A percentile compares a stretch with the other conserved stretches of the same genome.
Evolutionary conservation across 2,329 filamentous ascomycete species (phyloP).

Genomic region (Paraconiothyrium brasiliense): DNA sequence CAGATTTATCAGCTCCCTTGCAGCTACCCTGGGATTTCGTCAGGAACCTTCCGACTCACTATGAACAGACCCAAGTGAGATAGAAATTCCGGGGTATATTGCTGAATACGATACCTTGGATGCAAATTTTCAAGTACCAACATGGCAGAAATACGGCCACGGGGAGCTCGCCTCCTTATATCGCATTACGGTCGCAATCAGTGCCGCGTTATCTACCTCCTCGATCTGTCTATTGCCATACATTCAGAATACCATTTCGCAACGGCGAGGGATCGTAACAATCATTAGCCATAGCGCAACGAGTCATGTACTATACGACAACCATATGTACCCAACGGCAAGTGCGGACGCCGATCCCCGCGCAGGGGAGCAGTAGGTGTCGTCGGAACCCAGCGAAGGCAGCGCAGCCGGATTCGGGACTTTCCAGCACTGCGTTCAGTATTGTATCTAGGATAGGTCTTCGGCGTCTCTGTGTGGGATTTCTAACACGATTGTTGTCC

Average conservation of each 20-base stretch:
- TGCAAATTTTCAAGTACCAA: not conserved
- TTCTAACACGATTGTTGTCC: not conserved
- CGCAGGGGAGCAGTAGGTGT: too few relatives aligned
- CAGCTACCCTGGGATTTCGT: not conserved
- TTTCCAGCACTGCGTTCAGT: conserved; percentile 15
- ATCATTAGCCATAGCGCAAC: not conserved
- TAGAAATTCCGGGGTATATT: not conserved
- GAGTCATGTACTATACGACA: conserved; percentile 8
- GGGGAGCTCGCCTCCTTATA: too few relatives aligned
- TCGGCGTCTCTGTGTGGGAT: conserved; percentile 31
- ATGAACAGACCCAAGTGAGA: not conserved
- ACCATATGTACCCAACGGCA: not conserved
- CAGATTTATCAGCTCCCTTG: not conserved
- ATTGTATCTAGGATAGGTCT: conserved; percentile 12
- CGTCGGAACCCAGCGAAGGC: conserved; percentile 40
- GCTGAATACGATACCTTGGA: not conserved
- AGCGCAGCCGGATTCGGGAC: conserved; percentile 28
- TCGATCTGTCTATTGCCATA: not conserved
- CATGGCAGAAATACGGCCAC: not conserved
- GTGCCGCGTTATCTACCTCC: too few relatives aligned
- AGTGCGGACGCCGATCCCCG: conserved; percentile 19
- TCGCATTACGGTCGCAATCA: too few relatives aligned
- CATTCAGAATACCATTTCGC: not conserved
- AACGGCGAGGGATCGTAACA: not conserved
- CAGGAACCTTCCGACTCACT: not conserved